Evolutionary conservation across 1,284 basidiomycete genomes (phyloP).

Genomic region (Irpex sp.): DNA sequence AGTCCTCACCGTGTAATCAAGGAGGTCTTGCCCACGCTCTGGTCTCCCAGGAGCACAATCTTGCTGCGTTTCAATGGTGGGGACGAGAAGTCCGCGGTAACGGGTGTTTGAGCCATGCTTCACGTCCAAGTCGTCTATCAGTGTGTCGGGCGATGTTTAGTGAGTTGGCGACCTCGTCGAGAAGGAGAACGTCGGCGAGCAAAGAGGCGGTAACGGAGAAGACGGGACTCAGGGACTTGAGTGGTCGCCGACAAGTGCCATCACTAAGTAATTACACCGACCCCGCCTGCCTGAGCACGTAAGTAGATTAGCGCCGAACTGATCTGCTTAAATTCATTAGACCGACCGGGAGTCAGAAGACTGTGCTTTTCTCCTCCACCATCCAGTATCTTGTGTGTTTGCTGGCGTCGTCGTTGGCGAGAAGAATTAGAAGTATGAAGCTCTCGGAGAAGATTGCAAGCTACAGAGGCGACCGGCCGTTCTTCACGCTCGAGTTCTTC

Average conservation of each 20-base stretch:
- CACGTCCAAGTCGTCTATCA: not conserved
- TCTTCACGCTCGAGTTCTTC: conserved; percentile 94
- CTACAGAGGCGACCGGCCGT: conserved; percentile 47
- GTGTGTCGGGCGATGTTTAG: not conserved
- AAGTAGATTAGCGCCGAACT: not conserved
- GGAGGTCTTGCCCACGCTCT: conserved; percentile 95
- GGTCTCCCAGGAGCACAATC: conserved; percentile 91
- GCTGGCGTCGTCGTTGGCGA: not conserved
- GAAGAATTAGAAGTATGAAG: conserved; percentile 47
- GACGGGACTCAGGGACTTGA: not conserved
- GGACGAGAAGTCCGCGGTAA: conserved; percentile 78
- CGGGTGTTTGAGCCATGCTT: conserved; percentile 50
- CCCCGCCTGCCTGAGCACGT: not conserved
- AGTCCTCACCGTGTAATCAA: conserved; percentile 85
- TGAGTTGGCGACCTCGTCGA: not conserved
- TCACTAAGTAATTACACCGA: not conserved
- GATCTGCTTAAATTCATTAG: not conserved
- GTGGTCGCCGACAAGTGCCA: not conserved
- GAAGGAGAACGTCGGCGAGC: not conserved
- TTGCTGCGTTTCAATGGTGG: conserved; percentile 93
- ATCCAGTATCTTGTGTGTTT: not conserved
- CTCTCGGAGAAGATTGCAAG: conserved; percentile 59
- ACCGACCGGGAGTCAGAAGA: not conserved
- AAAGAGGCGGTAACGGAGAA: not conserved
- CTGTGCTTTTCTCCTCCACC: not conserved